Base-by-base conservation (phyloP, 352 stramenopile species). In the Phytophthora litchii region DNA sequence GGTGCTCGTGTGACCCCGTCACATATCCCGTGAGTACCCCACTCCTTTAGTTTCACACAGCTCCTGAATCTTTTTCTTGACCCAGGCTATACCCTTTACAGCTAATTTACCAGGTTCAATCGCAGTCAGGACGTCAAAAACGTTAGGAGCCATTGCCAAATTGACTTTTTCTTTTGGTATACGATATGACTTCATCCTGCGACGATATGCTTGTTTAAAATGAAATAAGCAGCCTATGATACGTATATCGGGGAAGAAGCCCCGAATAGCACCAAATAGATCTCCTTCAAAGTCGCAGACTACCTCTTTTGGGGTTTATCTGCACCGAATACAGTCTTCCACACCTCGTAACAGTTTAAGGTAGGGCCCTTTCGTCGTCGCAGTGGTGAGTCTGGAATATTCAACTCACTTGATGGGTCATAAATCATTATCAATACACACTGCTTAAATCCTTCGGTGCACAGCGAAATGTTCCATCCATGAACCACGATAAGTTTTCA, bases 71-170 rank as follows among this genome's bases (percentile, higher is more conserved):
- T 55, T 55, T 3, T 5, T 3, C 12, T 31, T 55, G 8, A 55
- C 34, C 48, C 48, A 55, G 1, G 32, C 14, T 9, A 55, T 34
- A 4, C 29, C 46, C 43, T 53, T 29, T 4, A 53, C 19, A 14
- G 31, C 35, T 12, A 55, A 36, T 37, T 54, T 46, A 12, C 8
- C 23, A 3, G 19, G 19, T 3, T 55, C n/a, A 12, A n/a, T n/a
- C n/a, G n/a, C n/a, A n/a, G n/a, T n/a, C n/a, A n/a, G 21, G 11
- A 45, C 45, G n/a, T 45, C 35, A 31, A 54, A 37, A 45, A 55
- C 35, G 27, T n/a, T 36, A 1, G 35, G 20, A 0, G 32, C 17
- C 47, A 55, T 55, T 13, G 47, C 47, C 19, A 55, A 6, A 14
- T 45, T 55, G 8, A 8, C 20, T 27, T 45, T 34, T 6, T 9